phyloP scores from a whole-genome alignment of 257 asterid genomes.

The Parsonsia alboflavescens region DNA sequence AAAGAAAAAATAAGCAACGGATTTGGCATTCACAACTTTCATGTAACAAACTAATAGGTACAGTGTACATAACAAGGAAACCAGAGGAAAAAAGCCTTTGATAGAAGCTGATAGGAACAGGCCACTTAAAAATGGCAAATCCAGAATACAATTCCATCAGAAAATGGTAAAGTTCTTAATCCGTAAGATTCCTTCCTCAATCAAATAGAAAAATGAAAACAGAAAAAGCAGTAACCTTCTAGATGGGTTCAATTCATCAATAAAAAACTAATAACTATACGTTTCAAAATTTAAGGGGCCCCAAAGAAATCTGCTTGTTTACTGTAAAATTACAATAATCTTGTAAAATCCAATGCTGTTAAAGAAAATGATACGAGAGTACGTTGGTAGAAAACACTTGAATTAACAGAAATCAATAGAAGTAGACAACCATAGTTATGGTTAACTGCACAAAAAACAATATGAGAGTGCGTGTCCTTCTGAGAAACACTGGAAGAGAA shows the following conservation, averaged over 20 bases:
- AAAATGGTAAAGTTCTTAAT: background rate
- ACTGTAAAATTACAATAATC: background rate
- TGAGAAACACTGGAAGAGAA: background rate
- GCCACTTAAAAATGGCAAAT: background rate
- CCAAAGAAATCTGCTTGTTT: background rate
- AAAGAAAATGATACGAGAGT: too few species aligned
- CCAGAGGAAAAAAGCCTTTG: background rate
- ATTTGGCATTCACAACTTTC: background rate
- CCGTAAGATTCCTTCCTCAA: background rate
- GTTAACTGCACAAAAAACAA: background rate
- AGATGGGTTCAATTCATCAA: slow-evolving; percentile 2
- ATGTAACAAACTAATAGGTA: background rate
- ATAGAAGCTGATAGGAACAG: background rate
- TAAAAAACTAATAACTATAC: too few species aligned
- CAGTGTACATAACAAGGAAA: background rate
- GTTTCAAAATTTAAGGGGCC: background rate
- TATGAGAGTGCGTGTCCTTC: background rate
- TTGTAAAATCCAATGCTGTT: background rate
- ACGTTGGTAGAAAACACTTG: background rate
- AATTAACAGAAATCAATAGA: background rate
- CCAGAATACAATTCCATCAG: background rate
- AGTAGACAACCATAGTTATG: background rate
- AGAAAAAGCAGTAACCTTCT: background rate
- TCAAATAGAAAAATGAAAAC: background rate
- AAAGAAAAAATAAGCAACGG: background rate